phyloP scores from a whole-genome alignment of 768 basidiomycete species.

The Podaxis mareebaensis region DNA sequence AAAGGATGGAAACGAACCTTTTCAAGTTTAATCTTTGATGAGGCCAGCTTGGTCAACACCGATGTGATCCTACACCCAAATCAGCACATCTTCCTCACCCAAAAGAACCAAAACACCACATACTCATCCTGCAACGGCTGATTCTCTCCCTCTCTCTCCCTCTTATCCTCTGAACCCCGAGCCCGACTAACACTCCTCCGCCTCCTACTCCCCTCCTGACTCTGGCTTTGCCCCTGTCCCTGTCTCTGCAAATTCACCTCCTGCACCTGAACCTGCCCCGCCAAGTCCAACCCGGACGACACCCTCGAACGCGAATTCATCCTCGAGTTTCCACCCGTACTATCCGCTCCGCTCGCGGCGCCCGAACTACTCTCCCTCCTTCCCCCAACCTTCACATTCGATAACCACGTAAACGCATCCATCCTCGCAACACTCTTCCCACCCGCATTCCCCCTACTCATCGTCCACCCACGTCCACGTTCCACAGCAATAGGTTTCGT shows the following conservation, averaged over 20 bases:
- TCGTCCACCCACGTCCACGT: conserved; percentile 35
- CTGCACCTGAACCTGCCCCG: neutral
- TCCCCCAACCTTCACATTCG: conserved; percentile 65
- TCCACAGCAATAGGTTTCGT: neutral
- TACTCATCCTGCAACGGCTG: conserved; percentile 76
- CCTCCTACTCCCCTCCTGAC: conserved; percentile 25
- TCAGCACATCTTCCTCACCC: neutral
- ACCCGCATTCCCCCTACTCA: conserved; percentile 49
- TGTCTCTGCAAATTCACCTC: neutral
- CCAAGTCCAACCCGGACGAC: conserved; percentile 8
- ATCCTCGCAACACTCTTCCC: conserved; percentile 53
- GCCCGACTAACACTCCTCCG: conserved; percentile 51
- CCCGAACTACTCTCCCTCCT: conserved; percentile 59
- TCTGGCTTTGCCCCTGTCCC: conserved; percentile 14
- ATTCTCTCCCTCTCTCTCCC: conserved; percentile 34
- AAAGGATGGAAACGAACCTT: conserved; percentile 50
- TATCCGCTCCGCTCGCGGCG: conserved; percentile 49
- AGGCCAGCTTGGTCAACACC: conserved; percentile 64
- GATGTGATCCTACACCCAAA: conserved; percentile 64
- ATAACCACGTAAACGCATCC: conserved; percentile 72
- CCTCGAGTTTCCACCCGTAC: conserved; percentile 48
- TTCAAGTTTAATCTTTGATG: conserved; percentile 80
- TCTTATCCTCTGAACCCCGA: conserved; percentile 34
- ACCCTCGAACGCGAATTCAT: conserved; percentile 21
- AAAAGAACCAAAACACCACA: conserved; percentile 23